Base-by-base conservation (phyloP, 768 basidiomycete species). In the Xanthoconium stramineum region DNA sequence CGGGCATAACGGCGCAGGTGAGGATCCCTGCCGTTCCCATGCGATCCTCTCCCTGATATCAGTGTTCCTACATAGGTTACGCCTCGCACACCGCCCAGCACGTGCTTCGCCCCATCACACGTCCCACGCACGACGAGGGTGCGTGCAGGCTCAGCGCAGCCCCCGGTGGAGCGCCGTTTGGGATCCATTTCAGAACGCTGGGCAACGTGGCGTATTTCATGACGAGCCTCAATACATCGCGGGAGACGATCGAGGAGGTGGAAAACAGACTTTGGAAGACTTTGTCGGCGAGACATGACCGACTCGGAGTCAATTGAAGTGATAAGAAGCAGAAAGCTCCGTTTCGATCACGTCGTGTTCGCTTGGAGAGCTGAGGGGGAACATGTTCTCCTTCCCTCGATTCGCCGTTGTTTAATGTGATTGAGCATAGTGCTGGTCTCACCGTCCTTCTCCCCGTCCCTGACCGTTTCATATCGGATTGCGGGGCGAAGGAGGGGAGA, bases 161-260 rank as follows among this genome's bases (percentile, higher is more conserved):
- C 1, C 82, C 82, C 10, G 80, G 81, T 3, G 80, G 83, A 36
- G 76, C 76, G 17, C 75, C 82, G 6, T 86, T 86, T 71, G 79
- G 81, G 37, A 80, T 98, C 20, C 89, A 98, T 69, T 94, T 81
- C 60, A 80, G 96, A 55, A 94, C 96, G 0, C 74, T 98, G 37
- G 96, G 96, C 0, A 85, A 94, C 65, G 85, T 94, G 10, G 88
- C 88, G n/a, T 96, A 96, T 69, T 90, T 94, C 67, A 95, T 96
- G 82, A 86, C 84, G 7, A 93, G 90, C 70, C 76, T 95, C 39
- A 94, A 93, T 66, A 94, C 89, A 1, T 70, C 73, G 2, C 56
- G 76, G 3, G 63, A 70, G 17, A 78, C 80, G 15, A 76, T 88
- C 37, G 80, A 83, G 54, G 75, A 78, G 17, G 63, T 91, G 9